Evolutionary conservation across 1,284 basidiomycete species (phyloP).

Genomic region (Tylopilus orsonianus): DNA sequence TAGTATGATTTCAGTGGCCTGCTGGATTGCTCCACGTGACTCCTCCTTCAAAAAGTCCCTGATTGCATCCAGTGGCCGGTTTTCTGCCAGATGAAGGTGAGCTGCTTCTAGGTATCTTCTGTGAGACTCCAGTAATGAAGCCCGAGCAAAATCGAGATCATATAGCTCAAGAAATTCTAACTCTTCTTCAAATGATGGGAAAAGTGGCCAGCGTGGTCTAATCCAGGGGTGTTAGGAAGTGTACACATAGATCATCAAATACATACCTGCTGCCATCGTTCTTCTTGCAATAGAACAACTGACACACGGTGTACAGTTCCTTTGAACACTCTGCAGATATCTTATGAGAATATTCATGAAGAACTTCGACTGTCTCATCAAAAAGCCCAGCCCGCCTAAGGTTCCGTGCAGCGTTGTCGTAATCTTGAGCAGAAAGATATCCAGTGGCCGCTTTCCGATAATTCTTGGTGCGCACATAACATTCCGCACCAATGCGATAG

Average conservation of each 20-base stretch:
- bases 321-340: slow-evolving; percentile 40
- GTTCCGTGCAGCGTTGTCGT: slow-evolving; percentile 43
- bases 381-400: slow-evolving; percentile 53
- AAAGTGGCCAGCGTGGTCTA: slow-evolving; percentile 52
- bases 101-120: slow-evolving; percentile 53
- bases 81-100: slow-evolving; percentile 52
- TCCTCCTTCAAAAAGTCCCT: slow-evolving; percentile 42
- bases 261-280: slow-evolving; percentile 31
- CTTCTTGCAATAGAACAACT: slow-evolving; percentile 51
- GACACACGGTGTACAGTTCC: slow-evolving; percentile 47
- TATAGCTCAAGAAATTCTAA: slow-evolving; percentile 59
- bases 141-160: slow-evolving; percentile 53
- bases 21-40: slow-evolving; percentile 26
- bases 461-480: slow-evolving; percentile 45
- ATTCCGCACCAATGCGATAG: slow-evolving; percentile 52
- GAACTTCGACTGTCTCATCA: slow-evolving; percentile 51
- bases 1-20: slow-evolving; percentile 32
- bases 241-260: not conserved
- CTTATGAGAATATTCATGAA: slow-evolving; percentile 34
- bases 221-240: slow-evolving; percentile 2
- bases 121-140: slow-evolving; percentile 46
- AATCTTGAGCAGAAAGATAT: slow-evolving; percentile 47
- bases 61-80: slow-evolving; percentile 49
- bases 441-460: slow-evolving; percentile 45
- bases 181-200: slow-evolving; percentile 50